Percentiles rank a stretch among this genome's conserved stretches.
Evolutionary conservation across 148 eudicot genomes (phyloP).

Genomic region (Amaranthus cruentus): DNA sequence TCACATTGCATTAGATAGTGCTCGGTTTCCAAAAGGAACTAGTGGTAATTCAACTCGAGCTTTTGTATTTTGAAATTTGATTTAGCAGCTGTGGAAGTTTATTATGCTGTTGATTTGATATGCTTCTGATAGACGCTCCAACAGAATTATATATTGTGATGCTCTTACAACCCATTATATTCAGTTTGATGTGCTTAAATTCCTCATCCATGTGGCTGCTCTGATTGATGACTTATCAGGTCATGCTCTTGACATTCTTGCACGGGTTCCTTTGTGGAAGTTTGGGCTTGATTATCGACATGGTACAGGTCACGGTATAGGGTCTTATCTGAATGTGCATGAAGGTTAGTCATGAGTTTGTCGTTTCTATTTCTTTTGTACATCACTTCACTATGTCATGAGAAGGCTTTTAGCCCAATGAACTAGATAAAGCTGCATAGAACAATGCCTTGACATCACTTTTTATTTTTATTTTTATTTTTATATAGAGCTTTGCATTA

Average conservation of each 20-base stretch:
- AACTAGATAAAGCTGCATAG: too few relatives aligned
- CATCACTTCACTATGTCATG: neutral
- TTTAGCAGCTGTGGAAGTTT: constrained; percentile 4
- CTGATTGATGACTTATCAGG: constrained; percentile 38
- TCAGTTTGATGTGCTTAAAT: neutral
- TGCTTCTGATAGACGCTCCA: neutral
- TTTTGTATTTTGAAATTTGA: neutral
- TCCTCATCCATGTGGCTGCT: neutral
- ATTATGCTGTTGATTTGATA: neutral
- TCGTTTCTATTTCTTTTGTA: neutral
- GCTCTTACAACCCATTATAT: neutral
- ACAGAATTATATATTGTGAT: neutral
- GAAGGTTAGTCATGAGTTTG: constrained; percentile 57
- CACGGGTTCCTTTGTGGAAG: constrained; percentile 91
- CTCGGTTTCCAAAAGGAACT: constrained; percentile 92
- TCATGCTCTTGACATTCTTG: constrained; percentile 78
- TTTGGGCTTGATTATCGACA: constrained; percentile 96
- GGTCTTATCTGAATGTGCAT: constrained; percentile 86
- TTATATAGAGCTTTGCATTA: too few relatives aligned
- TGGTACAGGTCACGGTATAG: constrained; percentile 97
- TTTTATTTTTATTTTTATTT: too few relatives aligned
- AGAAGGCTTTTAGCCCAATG: too few relatives aligned
- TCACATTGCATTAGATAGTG: constrained; percentile 77
- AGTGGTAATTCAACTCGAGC: constrained; percentile 47
- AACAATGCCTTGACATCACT: too few relatives aligned